Conservation (phyloP, 805 yeast genomes). For the Suhomyces kilbournensis region DNA sequence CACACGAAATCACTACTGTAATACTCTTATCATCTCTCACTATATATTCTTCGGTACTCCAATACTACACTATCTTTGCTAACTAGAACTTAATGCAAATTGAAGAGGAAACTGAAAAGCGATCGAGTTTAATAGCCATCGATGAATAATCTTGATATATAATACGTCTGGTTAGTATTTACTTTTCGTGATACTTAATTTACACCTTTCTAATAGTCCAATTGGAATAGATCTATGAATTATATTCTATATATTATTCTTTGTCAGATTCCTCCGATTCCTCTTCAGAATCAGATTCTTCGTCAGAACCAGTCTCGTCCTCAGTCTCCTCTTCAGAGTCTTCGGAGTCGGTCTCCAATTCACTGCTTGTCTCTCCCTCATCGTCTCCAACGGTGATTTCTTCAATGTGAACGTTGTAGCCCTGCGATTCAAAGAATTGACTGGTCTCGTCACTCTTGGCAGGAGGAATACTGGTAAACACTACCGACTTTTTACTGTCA, state of each 20-base stretch:
- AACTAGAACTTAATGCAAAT: no score
- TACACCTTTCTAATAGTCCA: background rate
- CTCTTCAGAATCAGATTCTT: slow-evolving; percentile 17
- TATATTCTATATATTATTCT: background rate
- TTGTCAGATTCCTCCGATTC: slow-evolving; percentile 2
- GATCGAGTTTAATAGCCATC: no score
- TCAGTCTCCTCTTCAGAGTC: slow-evolving; percentile 17
- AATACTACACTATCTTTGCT: no score
- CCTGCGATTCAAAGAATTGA: slow-evolving; percentile 47
- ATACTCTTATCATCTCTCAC: no score
- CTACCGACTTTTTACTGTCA: slow-evolving; percentile 48
- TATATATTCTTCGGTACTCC: no score
- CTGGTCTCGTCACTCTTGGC: slow-evolving; percentile 49
- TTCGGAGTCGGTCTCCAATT: slow-evolving; percentile 11
- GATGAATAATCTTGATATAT: no score
- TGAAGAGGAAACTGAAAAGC: no score
- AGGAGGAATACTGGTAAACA: slow-evolving; percentile 76
- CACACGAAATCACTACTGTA: no score
- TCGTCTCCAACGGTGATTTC: slow-evolving; percentile 38
- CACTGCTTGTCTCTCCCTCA: slow-evolving; percentile 4
- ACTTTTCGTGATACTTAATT: no score
- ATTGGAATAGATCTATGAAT: background rate
- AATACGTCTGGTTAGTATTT: no score
- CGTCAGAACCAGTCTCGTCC: slow-evolving; percentile 23
- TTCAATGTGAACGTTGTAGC: slow-evolving; percentile 61